phyloP scores from a whole-genome alignment of 208 protist species.

The Acanthamoeba royreba region DNA sequence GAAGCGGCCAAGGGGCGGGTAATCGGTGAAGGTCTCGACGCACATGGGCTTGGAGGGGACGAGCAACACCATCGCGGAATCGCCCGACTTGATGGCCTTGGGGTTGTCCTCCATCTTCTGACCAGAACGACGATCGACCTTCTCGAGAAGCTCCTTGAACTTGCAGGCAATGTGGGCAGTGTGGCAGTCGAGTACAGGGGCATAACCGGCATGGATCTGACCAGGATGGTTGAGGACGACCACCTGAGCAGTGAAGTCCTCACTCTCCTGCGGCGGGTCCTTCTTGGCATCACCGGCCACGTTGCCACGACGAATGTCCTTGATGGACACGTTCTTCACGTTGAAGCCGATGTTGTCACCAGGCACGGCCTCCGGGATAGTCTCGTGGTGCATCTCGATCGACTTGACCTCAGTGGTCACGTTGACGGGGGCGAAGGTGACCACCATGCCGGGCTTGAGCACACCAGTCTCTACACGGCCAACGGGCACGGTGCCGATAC shows the following conservation, averaged over 20 bases:
- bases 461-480: slow-evolving; percentile 88
- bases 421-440: slow-evolving; percentile 78
- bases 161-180: slow-evolving; percentile 91
- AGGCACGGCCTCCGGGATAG: slow-evolving; percentile 59
- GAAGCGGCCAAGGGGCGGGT: too few species aligned
- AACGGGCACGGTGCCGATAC: slow-evolving; percentile 94
- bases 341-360: slow-evolving; percentile 87
- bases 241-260: slow-evolving; percentile 88
- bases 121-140: slow-evolving; percentile 89
- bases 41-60: too few species aligned
- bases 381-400: slow-evolving; percentile 85
- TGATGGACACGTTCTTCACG: slow-evolving; percentile 85
- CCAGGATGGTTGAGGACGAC: slow-evolving; percentile 92
- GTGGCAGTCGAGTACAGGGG: too few species aligned
- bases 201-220: slow-evolving; percentile 78
- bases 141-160: slow-evolving; percentile 85
- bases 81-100: too few species aligned
- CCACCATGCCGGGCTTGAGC: slow-evolving; percentile 69
- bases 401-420: slow-evolving; percentile 78
- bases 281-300: slow-evolving; percentile 78
- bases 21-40: too few species aligned
- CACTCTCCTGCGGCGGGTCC: slow-evolving; percentile 43
- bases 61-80: too few species aligned
- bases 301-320: slow-evolving; percentile 86
- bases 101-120: too few species aligned